Conservation (phyloP, 2,329 filamentous ascomycete species). For the Penicillium sumatraense region DNA sequence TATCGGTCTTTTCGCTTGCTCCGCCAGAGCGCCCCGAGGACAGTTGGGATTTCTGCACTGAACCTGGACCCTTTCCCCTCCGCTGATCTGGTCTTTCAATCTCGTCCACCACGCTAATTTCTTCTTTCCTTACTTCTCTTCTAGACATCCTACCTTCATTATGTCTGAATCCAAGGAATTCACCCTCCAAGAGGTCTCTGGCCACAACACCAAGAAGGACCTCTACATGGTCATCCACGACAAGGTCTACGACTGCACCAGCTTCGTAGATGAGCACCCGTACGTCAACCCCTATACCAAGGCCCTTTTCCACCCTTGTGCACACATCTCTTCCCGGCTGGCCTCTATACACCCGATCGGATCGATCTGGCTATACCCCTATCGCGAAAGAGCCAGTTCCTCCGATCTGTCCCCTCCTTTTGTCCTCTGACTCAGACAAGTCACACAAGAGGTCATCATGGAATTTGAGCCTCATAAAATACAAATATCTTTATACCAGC, state of each 20-base stretch:
- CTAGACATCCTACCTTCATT: constrained; percentile 27
- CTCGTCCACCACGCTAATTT: constrained; percentile 3
- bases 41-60: neutral
- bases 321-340: neutral
- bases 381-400: neutral
- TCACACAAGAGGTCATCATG: neutral
- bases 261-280: constrained; percentile 97
- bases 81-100: neutral
- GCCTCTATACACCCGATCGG: neutral
- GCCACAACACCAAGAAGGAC: constrained; percentile 91
- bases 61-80: constrained; percentile 5
- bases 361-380: neutral
- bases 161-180: constrained; percentile 65
- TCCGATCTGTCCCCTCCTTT: neutral
- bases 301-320: neutral
- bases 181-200: constrained; percentile 80
- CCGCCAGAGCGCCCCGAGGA: neutral
- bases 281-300: constrained; percentile 51
- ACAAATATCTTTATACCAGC: no score
- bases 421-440: constrained; percentile 2
- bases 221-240: constrained; percentile 90
- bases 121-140: constrained; percentile 3
- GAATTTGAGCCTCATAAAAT: neutral
- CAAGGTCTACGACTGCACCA: constrained; percentile 88
- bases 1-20: neutral